Conservation (phyloP, 2,329 filamentous ascomycete genomes). For the Bipolaris sorokiniana region DNA sequence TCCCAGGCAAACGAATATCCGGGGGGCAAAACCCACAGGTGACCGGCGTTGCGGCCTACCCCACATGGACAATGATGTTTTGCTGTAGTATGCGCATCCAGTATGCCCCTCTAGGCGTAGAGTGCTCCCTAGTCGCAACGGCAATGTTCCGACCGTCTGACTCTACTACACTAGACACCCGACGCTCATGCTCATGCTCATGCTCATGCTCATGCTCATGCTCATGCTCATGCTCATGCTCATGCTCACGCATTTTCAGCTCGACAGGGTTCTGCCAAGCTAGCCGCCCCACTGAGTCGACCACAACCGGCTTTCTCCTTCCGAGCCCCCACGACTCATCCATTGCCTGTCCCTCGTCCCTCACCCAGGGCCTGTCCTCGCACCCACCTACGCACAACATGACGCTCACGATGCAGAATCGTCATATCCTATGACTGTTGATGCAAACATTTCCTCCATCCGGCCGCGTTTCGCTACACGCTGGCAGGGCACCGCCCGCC, state of each 20-base stretch:
- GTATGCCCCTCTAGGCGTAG: too few species aligned
- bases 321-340: constrained; percentile 2
- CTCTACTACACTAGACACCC: constrained; percentile 35
- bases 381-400: neutral
- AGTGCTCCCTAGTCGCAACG: neutral
- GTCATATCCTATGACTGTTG: constrained; percentile 28
- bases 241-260: constrained; percentile 34
- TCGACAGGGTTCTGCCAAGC: constrained; percentile 30
- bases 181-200: constrained; percentile 4
- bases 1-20: constrained; percentile 32
- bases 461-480: constrained; percentile 40
- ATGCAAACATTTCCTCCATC: constrained; percentile 25
- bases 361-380: too few species aligned
- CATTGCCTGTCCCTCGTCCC: neutral
- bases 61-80: constrained; percentile 20
- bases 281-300: constrained; percentile 30
- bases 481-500: constrained; percentile 24
- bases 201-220: constrained; percentile 3
- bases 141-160: constrained; percentile 13
- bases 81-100: constrained; percentile 3
- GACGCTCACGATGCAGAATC: constrained; percentile 7
- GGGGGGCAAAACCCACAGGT: constrained; percentile 27
- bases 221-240: too few species aligned
- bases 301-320: constrained; percentile 22
- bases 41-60: constrained; percentile 39